Evolutionary conservation across 2,329 filamentous ascomycete species (phyloP), one percentile per base, ranked within the genome.

Genomic region (Tolypocladium tundrense): DNA sequence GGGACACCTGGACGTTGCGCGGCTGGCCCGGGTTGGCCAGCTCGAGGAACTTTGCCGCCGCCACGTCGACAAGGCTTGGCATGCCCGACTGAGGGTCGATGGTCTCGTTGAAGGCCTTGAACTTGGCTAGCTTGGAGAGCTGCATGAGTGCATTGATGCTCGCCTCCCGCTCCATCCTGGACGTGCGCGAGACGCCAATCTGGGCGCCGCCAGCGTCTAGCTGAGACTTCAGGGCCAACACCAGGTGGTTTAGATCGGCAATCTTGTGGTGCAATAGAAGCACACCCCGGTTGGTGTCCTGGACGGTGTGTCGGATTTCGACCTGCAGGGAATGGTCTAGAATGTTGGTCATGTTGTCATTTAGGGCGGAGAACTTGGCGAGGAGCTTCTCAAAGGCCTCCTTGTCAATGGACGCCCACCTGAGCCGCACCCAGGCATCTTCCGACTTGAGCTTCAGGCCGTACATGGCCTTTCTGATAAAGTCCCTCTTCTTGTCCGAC

Each of bases 21-120:
- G 68, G 68, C 56, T 70, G 65, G 19, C 62, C 64, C 0, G 71
- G 69, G 40, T 63, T 69, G 2, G 70, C 70, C 11, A 79, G 69
- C 31, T 75, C 73, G 1, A 79, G 69, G 54, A 70, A 73, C 60
- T 65, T 67, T 24, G 69, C 72, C 8, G 70, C 72, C 2, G 66
- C 66, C 24, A 76, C 69, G 56, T 78, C 75, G 59, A 69, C 63
- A 1, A 64, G 60, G 1, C 63, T 62, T 14, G 66, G 66, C 3
- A 57, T 62, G 31, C 66, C 65, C 3, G 70, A 70, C 53, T 63
- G 67, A 21, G 67, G 67, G 45, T 78, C 75, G 40, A 79, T 74
- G 2, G 74, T 74, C 62, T 77, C 72, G 50, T 79, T 79, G 62
- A 79, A 79, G 2, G 77, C 77, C 61, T 79, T 79, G 70, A 79